These are phyloP conservation scores for Solanum hybrid DNA, from an alignment of 305 asterid species.

Conservation along the genomic window DNA sequence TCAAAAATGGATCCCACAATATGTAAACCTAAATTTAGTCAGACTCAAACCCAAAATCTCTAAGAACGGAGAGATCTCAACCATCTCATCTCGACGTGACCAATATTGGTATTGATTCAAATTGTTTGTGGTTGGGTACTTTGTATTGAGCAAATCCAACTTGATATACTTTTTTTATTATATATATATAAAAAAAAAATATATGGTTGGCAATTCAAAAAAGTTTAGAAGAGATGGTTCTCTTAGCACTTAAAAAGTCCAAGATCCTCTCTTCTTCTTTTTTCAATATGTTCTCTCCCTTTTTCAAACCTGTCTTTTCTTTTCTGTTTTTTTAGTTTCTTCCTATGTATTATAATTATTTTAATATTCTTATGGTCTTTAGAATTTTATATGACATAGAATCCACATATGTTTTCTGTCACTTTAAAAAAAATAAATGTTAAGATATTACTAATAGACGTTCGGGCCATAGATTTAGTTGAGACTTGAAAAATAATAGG, in stretches of 20 bases:
- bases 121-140: conserved; percentile 26
- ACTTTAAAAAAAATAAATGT: not conserved
- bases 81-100: accelerated
- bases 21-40: not conserved
- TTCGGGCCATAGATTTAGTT: not conserved
- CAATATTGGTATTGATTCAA: conserved; percentile 16
- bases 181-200: not conserved
- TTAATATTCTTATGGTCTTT: not conserved
- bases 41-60: not conserved
- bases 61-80: not conserved
- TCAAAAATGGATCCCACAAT: not conserved
- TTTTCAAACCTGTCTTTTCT: not conserved
- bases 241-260: conserved; percentile 20
- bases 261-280: not conserved
- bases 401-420: not conserved
- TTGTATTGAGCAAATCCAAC: not conserved
- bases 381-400: not conserved
- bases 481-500: not conserved
- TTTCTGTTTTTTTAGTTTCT: not conserved
- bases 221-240: conserved; percentile 22
- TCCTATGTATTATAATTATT: not conserved
- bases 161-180: not conserved
- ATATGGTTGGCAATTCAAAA: conserved; percentile 18
- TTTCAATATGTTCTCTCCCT: not conserved
- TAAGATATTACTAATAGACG: not conserved